phyloP scores from a whole-genome alignment of 208 protist genomes.

The Vickermania spadyakhi region DNA sequence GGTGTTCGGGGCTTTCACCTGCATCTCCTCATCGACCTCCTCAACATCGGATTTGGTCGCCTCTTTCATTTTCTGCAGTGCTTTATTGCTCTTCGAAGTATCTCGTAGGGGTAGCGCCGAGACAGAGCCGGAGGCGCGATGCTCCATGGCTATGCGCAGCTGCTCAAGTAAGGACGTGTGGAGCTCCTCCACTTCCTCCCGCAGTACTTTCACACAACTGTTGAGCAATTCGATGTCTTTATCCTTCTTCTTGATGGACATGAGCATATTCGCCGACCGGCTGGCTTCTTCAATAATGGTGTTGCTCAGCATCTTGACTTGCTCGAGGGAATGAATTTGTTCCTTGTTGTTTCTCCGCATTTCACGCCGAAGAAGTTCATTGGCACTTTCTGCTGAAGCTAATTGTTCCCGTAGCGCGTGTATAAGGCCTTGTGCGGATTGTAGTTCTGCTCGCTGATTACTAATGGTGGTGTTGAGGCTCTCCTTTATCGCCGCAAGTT shows the following conservation, averaged over 20 bases:
- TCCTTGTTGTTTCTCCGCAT: constrained; percentile 40
- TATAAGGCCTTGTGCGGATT: constrained; percentile 52
- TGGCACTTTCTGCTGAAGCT: constrained; percentile 55
- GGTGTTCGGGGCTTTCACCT: background rate
- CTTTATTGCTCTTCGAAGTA: background rate
- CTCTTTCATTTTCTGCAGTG: background rate
- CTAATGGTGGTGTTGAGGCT: constrained; percentile 69
- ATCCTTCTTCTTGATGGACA: constrained; percentile 25
- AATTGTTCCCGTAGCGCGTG: constrained; percentile 72
- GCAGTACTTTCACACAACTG: constrained; percentile 48
- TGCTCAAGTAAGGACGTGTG: constrained; percentile 37
- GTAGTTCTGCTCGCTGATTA: constrained; percentile 75
- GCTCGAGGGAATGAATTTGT: constrained; percentile 43
- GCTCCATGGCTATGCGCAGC: constrained; percentile 12
- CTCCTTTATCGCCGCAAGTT: constrained; percentile 70
- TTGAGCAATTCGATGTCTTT: constrained; percentile 55
- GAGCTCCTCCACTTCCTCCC: constrained; percentile 49
- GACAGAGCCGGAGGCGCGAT: background rate
- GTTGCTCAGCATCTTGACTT: constrained; percentile 55
- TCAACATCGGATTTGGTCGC: background rate
- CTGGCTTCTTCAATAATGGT: constrained; percentile 65
- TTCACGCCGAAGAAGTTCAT: constrained; percentile 30
- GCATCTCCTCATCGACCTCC: background rate
- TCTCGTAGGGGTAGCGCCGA: background rate
- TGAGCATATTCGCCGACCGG: constrained; percentile 37